These are phyloP conservation scores for Neurospora sp. DNA, from an alignment of 495 filamentous ascomycete species.

Conservation along the genomic window DNA sequence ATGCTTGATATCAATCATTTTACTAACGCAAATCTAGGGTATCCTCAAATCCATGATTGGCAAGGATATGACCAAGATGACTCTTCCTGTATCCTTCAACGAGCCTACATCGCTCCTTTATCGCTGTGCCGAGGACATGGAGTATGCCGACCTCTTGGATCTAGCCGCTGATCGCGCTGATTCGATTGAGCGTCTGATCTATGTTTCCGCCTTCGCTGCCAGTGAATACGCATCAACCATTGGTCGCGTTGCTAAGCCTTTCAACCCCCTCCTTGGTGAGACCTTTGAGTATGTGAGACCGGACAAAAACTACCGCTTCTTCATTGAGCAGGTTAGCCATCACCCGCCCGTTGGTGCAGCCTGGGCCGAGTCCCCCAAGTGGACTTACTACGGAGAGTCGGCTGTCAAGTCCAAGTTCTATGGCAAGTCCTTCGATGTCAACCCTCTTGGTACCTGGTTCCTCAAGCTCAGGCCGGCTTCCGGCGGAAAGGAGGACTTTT, in stretches of 20 bases:
- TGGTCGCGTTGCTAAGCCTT: conserved; percentile 92
- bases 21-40: conserved; percentile 44
- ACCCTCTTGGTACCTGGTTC: conserved; percentile 96
- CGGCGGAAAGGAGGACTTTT: conserved; percentile 73
- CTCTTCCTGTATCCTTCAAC: conserved; percentile 94
- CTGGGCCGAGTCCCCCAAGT: conserved; percentile 83
- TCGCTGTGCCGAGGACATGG: conserved; percentile 92
- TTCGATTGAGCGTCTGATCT: conserved; percentile 87
- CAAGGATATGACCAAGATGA: conserved; percentile 99
- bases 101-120: conserved; percentile 96
- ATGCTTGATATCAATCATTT: background rate
- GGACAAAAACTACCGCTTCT: conserved; percentile 95
- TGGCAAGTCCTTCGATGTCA: conserved; percentile 94
- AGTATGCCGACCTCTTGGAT: conserved; percentile 90
- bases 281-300: conserved; percentile 94
- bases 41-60: conserved; percentile 99
- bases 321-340: conserved; percentile 97
- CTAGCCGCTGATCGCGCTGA: conserved; percentile 77
- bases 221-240: conserved; percentile 96
- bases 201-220: conserved; percentile 89
- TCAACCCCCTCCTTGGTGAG: conserved; percentile 92
- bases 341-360: conserved; percentile 93
- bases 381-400: conserved; percentile 97
- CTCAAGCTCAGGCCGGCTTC: conserved; percentile 69
- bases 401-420: conserved; percentile 97